Percentiles rank a stretch among this genome's conserved stretches.
These are phyloP conservation scores for Escallonia herrerae DNA, from an alignment of 129 eudicot genomes.

Conservation along the genomic window DNA sequence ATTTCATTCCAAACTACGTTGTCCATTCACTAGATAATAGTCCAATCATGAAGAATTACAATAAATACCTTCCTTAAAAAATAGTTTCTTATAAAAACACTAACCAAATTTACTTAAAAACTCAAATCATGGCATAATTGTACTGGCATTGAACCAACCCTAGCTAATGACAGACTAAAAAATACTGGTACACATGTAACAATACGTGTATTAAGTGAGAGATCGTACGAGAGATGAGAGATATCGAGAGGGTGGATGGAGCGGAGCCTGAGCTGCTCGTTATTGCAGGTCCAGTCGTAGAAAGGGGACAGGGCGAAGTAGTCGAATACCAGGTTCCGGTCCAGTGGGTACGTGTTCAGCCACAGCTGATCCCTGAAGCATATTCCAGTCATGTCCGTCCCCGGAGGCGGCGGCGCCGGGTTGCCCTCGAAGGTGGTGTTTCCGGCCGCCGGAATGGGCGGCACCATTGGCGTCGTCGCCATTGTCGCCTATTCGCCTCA, in stretches of 20 bases:
- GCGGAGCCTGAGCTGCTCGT: conserved; percentile 72
- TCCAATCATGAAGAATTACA: too few species aligned
- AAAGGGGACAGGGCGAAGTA: conserved; percentile 89
- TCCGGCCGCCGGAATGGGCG: conserved; percentile 37
- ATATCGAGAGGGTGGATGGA: conserved; percentile 81
- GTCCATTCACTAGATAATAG: too few species aligned
- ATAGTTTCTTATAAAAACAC: too few species aligned
- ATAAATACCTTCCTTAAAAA: too few species aligned
- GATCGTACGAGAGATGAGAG: conserved; percentile 69
- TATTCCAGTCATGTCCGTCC: conserved; percentile 90
- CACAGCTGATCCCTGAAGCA: conserved; percentile 86
- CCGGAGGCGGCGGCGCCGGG: conserved; percentile 54
- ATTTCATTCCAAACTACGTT: too few species aligned
- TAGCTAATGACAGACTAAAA: too few species aligned
- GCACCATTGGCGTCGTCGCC: conserved; percentile 73
- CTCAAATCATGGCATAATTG: too few species aligned
- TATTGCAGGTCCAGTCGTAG: conserved; percentile 81
- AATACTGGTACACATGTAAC: too few species aligned
- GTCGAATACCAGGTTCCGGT: conserved; percentile 80
- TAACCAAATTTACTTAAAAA: too few species aligned
- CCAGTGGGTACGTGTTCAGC: conserved; percentile 79
- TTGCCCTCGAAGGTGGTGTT: conserved; percentile 41
- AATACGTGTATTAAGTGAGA: too few species aligned
- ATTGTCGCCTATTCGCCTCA: conserved; percentile 10
- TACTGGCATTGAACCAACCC: too few species aligned